phyloP scores from a whole-genome alignment of 495 filamentous ascomycete species.

The Neurospora tetraspora region DNA sequence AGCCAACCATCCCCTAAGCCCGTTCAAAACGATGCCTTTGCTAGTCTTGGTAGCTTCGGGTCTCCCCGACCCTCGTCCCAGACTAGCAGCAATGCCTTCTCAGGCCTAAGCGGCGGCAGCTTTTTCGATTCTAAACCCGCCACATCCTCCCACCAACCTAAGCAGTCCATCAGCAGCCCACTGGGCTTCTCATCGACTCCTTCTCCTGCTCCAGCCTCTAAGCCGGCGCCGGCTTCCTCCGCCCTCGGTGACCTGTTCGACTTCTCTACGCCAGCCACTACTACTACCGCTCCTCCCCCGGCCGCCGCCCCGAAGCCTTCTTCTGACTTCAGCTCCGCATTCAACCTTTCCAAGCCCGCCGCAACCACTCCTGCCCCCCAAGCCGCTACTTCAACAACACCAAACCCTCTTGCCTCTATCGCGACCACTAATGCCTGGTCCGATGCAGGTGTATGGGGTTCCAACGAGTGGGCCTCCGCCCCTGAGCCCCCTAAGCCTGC shows the following conservation, averaged over 20 bases:
- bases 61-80: conserved; percentile 43
- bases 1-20: conserved; percentile 44
- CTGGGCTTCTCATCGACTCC: conserved; percentile 45
- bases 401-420: conserved; percentile 25
- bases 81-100: conserved; percentile 43
- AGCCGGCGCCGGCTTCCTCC: conserved; percentile 38
- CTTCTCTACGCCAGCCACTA: conserved; percentile 43
- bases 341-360: conserved; percentile 58
- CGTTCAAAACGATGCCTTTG: conserved; percentile 56
- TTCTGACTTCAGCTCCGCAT: conserved; percentile 47
- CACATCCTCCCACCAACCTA: conserved; percentile 39
- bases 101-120: conserved; percentile 52
- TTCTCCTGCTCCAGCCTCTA: conserved; percentile 35
- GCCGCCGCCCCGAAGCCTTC: conserved; percentile 32
- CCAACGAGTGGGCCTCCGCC: conserved; percentile 44
- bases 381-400: conserved; percentile 12
- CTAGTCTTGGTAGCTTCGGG: conserved; percentile 55
- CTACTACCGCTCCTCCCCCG: conserved; percentile 36
- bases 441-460: conserved; percentile 40
- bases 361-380: conserved; percentile 34
- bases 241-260: conserved; percentile 71
- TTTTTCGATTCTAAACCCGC: conserved; percentile 72
- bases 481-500: conserved; percentile 29
- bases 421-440: conserved; percentile 40
- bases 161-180: conserved; percentile 35